Percentiles rank a stretch among this genome's conserved stretches.
Evolutionary conservation across 177 flowering plant species (phyloP).

Genomic region (Viscum album): DNA sequence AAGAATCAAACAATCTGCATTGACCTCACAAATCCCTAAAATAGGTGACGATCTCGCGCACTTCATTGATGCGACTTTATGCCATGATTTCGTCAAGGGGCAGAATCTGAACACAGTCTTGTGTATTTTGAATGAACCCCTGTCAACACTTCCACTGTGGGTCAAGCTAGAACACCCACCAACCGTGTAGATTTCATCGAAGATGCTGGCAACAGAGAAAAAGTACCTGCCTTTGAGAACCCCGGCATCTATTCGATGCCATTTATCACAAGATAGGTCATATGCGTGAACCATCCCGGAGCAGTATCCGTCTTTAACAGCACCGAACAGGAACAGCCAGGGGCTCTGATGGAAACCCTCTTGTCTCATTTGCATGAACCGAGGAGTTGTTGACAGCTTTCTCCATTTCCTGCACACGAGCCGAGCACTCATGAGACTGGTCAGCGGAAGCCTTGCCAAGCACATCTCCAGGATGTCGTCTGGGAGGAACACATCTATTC

Average conservation of each 20-base stretch:
- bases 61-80: constrained; percentile 69
- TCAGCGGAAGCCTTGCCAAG: constrained; percentile 68
- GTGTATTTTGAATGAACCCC: constrained; percentile 76
- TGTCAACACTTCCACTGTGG: constrained; percentile 67
- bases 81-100: constrained; percentile 70
- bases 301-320: constrained; percentile 73
- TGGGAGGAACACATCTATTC: constrained; percentile 50
- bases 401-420: constrained; percentile 94
- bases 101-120: constrained; percentile 61
- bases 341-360: constrained; percentile 58
- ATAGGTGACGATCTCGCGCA: constrained; percentile 72
- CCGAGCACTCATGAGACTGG: constrained; percentile 76
- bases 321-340: constrained; percentile 84
- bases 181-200: constrained; percentile 54
- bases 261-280: constrained; percentile 55
- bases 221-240: constrained; percentile 66
- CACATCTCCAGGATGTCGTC: constrained; percentile 92
- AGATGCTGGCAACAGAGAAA: constrained; percentile 68
- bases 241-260: constrained; percentile 62
- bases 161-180: constrained; percentile 92
- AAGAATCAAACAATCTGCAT: constrained; percentile 31
- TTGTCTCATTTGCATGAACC: constrained; percentile 64
- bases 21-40: constrained; percentile 59
- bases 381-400: constrained; percentile 45
- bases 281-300: constrained; percentile 70